Evolutionary conservation across 768 basidiomycete genomes (phyloP).

Genomic region (Tylopilus sp.): DNA sequence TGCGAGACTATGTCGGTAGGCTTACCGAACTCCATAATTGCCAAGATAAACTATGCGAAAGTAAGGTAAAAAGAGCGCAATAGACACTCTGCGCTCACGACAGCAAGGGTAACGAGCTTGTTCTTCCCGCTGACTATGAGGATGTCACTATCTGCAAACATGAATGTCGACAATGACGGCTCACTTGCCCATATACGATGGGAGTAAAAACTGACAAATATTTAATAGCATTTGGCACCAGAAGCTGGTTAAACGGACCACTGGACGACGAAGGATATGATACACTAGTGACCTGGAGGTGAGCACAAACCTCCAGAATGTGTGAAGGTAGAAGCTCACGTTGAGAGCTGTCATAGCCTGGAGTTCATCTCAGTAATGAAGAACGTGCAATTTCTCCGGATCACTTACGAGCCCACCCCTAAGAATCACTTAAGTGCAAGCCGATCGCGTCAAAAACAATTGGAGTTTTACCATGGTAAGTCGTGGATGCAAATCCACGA

Average conservation of each 20-base stretch:
- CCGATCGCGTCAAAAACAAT: background rate
- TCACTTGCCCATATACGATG: slow-evolving; percentile 13
- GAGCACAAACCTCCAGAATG: background rate
- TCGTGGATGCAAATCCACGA: background rate
- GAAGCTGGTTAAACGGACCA: slow-evolving; percentile 1
- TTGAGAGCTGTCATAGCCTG: slow-evolving; percentile 1
- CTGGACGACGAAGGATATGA: background rate
- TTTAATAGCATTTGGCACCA: background rate
- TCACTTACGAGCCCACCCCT: slow-evolving; percentile 13
- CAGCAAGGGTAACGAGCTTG: slow-evolving; percentile 1
- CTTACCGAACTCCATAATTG: background rate
- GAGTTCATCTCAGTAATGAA: background rate
- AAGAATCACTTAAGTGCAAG: background rate
- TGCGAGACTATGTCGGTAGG: background rate
- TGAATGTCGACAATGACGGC: background rate
- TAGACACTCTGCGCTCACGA: slow-evolving; percentile 1
- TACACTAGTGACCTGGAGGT: background rate
- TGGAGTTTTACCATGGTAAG: slow-evolving; percentile 4
- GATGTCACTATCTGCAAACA: background rate
- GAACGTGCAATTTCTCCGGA: background rate
- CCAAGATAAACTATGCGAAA: background rate
- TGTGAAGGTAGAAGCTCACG: background rate
- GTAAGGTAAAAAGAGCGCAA: background rate
- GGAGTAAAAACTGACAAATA: slow-evolving; percentile 8
- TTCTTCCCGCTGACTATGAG: slow-evolving; percentile 11